Percentiles rank a stretch among this genome's conserved stretches.
Conservation (phyloP, 1,284 basidiomycete genomes). For the Trametes hirsuta region DNA sequence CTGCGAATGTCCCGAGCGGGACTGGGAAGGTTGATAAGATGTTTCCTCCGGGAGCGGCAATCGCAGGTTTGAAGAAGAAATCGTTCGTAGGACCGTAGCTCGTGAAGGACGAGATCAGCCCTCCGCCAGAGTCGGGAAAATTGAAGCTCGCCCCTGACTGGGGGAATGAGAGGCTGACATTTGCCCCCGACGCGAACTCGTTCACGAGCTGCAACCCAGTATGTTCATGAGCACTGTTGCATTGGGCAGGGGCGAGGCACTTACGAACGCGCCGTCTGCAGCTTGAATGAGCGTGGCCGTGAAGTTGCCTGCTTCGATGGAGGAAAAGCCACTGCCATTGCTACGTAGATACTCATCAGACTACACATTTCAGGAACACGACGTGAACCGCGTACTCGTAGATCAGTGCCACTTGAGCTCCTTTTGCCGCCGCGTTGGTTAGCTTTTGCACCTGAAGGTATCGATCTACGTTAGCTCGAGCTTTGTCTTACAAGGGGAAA, state of each 20-base stretch:
- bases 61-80: conserved; percentile 50
- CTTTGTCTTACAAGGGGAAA: not conserved
- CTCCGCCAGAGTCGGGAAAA: conserved; percentile 43
- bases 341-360: conserved; percentile 29
- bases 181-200: conserved; percentile 42
- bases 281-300: conserved; percentile 42
- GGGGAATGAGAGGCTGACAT: conserved; percentile 47
- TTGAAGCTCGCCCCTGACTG: conserved; percentile 36
- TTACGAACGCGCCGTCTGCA: conserved; percentile 38
- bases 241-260: conserved; percentile 21
- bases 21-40: conserved; percentile 63
- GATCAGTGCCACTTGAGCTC: conserved; percentile 51
- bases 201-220: conserved; percentile 38
- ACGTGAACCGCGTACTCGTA: conserved; percentile 50
- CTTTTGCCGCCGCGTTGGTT: conserved; percentile 52
- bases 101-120: conserved; percentile 49
- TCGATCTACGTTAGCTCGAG: conserved; percentile 17
- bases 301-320: conserved; percentile 46
- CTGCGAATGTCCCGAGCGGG: conserved; percentile 45
- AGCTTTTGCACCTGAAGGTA: conserved; percentile 43
- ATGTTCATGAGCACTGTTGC: not conserved
- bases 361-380: not conserved
- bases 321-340: conserved; percentile 47
- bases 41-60: conserved; percentile 54
- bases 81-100: conserved; percentile 58